Percentiles rank a stretch among this genome's conserved stretches.
phyloP scores from a whole-genome alignment of 345 rosid genomes.

The Eucalyptus sp. region DNA sequence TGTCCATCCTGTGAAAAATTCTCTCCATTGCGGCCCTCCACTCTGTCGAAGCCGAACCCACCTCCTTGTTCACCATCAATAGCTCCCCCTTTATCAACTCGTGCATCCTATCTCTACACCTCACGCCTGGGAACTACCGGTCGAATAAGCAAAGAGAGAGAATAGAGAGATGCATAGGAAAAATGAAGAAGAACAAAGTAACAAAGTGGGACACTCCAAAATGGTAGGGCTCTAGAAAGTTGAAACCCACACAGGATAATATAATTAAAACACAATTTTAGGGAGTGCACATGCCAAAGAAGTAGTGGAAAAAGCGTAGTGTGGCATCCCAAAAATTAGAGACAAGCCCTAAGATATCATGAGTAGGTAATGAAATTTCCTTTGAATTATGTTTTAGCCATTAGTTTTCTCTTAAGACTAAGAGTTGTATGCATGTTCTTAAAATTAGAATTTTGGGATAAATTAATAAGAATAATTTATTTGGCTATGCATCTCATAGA shows the following conservation, averaged over 20 bases:
- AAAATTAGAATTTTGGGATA: too few relatives aligned
- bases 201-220: not conserved
- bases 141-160: slow-evolving; percentile 16
- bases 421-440: too few relatives aligned
- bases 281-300: not conserved
- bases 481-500: too few relatives aligned
- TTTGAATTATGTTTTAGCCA: too few relatives aligned
- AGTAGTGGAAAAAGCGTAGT: not conserved
- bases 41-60: not conserved
- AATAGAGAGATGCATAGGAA: not conserved
- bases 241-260: not conserved
- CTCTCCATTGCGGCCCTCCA: slow-evolving; percentile 19
- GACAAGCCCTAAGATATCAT: too few relatives aligned
- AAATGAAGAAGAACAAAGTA: not conserved
- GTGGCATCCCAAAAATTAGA: too few relatives aligned
- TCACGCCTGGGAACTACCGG: slow-evolving; percentile 31
- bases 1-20: slow-evolving; percentile 23
- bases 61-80: not conserved
- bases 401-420: too few relatives aligned
- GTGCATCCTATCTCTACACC: slow-evolving; percentile 21
- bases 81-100: slow-evolving; percentile 18
- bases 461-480: too few relatives aligned
- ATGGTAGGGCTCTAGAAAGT: not conserved
- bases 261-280: too few relatives aligned
- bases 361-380: too few relatives aligned